Evolutionary conservation across 2,329 filamentous ascomycete genomes (phyloP), one percentile per base, ranked within the genome.

Genomic region (Colletotrichum australisinense): DNA sequence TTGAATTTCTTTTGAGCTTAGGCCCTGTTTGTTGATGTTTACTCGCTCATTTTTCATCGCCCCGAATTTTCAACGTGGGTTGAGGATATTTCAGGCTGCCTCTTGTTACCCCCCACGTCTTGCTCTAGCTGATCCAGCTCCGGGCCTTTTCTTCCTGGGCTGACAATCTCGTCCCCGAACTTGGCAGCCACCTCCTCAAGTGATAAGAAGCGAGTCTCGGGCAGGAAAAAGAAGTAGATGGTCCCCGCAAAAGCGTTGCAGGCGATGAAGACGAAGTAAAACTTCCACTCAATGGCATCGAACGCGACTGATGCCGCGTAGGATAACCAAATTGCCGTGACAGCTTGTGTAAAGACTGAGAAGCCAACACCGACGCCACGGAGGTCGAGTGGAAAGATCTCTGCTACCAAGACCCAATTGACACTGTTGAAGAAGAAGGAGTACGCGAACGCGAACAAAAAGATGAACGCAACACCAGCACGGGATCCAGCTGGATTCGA

Each of bases 201-300:
- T 0, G 78, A 79, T 30, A 81, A 71, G 67, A 78, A 77, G 12
- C 79, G 78, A 0, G 81, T 83, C 75, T 83, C 80, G 5, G 81
- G 80, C 1, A 83, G 76, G 73, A 78, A 83, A 67, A 82, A 76
- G 19, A 82, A 76, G n/a, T 81, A 83, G 8, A 82, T 73, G 1
- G 77, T 74, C 4, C 72, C 78, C 1, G 80, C 78, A 30, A 80
- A 76, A 0, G 82, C 14, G 58, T 80, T 81, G 38, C 75, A 77
- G 0, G 75, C 79, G 22, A 82, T 81, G 52, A 83, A 81, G 4
- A 82, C 78, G 24, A 81, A 78, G 72, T 81, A 82, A 63, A 79
- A 81, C 58, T 69, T 78, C 79, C 80, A 82, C 4, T 71, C 63
- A 35, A 82, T 78, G 2, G 69, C 72, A 16, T 79, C 77, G 12